These are phyloP conservation scores for Nectriaceae sp. DNA, from an alignment of 2,329 filamentous ascomycete species.

Conservation along the genomic window DNA sequence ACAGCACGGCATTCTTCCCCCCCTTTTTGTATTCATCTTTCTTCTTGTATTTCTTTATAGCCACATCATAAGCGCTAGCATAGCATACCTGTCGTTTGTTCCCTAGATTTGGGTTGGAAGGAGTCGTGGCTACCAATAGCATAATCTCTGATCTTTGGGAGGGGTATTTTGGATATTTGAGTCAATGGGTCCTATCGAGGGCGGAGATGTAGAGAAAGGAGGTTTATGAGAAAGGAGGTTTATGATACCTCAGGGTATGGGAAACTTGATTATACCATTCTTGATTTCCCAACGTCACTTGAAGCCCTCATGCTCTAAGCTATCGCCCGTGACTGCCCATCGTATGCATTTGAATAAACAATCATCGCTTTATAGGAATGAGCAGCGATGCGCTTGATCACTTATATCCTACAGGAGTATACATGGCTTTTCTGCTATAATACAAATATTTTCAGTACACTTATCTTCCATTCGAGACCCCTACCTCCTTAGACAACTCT, in stretches of 20 bases:
- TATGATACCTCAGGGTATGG: not conserved
- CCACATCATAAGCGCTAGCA: constrained; percentile 8
- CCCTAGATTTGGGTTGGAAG: constrained; percentile 8
- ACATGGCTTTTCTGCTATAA: not conserved
- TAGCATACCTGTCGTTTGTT: constrained; percentile 8
- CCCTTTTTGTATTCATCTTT: constrained; percentile 7
- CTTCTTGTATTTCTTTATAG: constrained; percentile 20
- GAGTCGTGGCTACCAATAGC: constrained; percentile 9
- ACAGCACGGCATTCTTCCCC: not conserved
- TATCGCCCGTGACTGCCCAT: not conserved
- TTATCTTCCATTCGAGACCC: too few species aligned
- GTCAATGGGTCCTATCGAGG: too few species aligned
- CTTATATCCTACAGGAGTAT: too few species aligned
- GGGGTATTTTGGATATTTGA: not conserved
- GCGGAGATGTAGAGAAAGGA: too few species aligned
- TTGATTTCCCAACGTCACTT: not conserved
- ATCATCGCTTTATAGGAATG: too few species aligned
- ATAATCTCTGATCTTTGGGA: constrained; percentile 3
- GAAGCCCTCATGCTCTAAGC: not conserved
- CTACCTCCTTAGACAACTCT: too few species aligned
- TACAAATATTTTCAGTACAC: too few species aligned
- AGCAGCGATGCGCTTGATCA: too few species aligned
- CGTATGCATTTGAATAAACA: too few species aligned
- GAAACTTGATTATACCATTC: not conserved
- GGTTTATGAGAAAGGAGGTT: not conserved